Base-by-base conservation (phyloP, 129 eudicot species). In the Solidago caesia region DNA sequence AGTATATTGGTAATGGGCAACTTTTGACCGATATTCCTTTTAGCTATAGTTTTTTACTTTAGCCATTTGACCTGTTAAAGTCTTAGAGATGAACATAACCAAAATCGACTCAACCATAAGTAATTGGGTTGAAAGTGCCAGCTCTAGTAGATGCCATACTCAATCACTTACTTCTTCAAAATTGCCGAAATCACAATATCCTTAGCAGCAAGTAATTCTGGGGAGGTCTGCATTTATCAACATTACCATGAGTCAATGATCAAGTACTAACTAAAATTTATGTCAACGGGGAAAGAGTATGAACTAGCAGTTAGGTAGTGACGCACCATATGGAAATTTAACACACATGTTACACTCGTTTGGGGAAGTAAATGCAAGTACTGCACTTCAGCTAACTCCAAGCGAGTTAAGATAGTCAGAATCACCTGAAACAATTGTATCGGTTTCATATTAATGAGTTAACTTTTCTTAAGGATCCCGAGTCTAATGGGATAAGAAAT, bases 351-450 rank as follows among this genome's bases (percentile, higher is more conserved):
- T 39, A 88, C 93, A 79, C 79, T 90, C 57, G 84, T 83, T 83
- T 86, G 92, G 63, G 98, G 98, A 61, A 88, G 97, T 80, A 94
- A 75, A 47, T 77, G 83, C 70, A 94, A 60, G 82, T 94, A 88
- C 65, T 82, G 87, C 71, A 82, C 91, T 81, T 88, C 96, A 56
- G 93, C 98, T 81, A 90, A 75, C 89, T 90, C 98, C 92, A 94
- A 89, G 65, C 91, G 97, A 21, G 98, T 94, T 81, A 94, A 77
- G 44, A 90, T 90, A 25, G 98, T 94, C 71, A 94, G 75, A 68
- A 94, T 88, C 45, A 90, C 98, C 98, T 94, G 84, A 47, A 75
- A 63, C 70, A 49, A 14, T 64, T 26, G 45, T 64, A 74, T 14
- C 42, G 43, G 44, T 29, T 59, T 44, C 73, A 55, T 8, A 68